These are phyloP conservation scores for Kuraishia hungarica DNA, from an alignment of 805 yeast genomes.

Conservation along the genomic window DNA sequence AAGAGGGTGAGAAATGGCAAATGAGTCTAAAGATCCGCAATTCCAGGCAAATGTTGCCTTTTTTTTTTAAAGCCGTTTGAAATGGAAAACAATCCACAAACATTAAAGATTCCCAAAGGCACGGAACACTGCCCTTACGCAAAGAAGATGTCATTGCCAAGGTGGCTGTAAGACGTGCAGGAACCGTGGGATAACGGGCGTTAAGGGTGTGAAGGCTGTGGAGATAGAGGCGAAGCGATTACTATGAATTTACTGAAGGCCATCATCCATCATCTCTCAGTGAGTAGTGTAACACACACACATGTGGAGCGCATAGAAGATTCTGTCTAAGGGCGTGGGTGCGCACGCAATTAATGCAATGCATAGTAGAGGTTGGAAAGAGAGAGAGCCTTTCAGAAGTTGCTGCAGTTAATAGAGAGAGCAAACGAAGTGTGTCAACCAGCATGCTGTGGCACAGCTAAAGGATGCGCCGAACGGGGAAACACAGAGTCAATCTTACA, in stretches of 20 bases:
- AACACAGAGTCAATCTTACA: too few relatives aligned
- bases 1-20: neutral
- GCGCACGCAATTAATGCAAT: neutral
- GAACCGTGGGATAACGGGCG: neutral
- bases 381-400: too few relatives aligned
- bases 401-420: too few relatives aligned
- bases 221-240: neutral
- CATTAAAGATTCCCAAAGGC: too few relatives aligned
- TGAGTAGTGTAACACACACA: neutral
- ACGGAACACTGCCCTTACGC: neutral
- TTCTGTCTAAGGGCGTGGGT: neutral
- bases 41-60: too few relatives aligned
- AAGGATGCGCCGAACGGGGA: too few relatives aligned
- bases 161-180: neutral
- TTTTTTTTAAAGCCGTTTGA: too few relatives aligned
- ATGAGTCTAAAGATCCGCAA: neutral
- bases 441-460: too few relatives aligned
- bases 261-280: neutral
- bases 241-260: neutral
- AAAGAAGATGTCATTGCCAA: neutral
- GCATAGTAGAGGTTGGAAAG: neutral
- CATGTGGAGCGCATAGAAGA: neutral
- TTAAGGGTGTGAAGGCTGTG: neutral
- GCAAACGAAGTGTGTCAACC: too few relatives aligned
- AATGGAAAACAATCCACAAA: too few relatives aligned